A percentile compares a stretch with the other conserved stretches of the same genome.
Evolutionary conservation across 2,329 filamentous ascomycete species (phyloP).

Genomic region (Arthroderma sp.): DNA sequence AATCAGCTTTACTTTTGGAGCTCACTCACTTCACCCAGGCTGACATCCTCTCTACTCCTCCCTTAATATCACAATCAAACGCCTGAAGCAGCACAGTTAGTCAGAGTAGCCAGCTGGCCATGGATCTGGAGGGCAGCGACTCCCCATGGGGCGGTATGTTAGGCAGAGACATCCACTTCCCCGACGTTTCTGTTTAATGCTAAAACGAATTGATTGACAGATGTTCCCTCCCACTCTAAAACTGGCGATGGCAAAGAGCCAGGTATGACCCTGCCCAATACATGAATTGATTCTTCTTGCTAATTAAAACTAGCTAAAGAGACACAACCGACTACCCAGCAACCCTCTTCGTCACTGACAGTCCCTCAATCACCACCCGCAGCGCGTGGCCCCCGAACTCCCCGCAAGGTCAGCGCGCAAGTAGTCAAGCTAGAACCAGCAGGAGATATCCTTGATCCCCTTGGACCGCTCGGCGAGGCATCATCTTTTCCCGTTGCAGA

Average conservation of each 20-base stretch:
- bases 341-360: constrained; percentile 22
- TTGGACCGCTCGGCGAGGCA: constrained; percentile 45
- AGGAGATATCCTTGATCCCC: constrained; percentile 49
- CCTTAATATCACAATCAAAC: neutral
- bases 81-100: neutral
- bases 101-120: constrained; percentile 12
- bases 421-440: constrained; percentile 52
- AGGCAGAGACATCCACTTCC: constrained; percentile 12
- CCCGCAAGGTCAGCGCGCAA: constrained; percentile 47
- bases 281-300: neutral
- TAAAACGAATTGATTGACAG: constrained; percentile 19
- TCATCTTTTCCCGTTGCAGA: constrained; percentile 25
- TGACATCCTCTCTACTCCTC: neutral
- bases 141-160: constrained; percentile 40
- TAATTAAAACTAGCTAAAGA: constrained; percentile 11
- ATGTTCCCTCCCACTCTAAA: constrained; percentile 37
- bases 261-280: constrained; percentile 2
- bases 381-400: constrained; percentile 40
- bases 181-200: neutral
- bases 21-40: neutral
- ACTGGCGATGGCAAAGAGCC: constrained; percentile 20
- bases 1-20: neutral
- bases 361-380: constrained; percentile 38
- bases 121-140: constrained; percentile 35
- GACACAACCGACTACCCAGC: constrained; percentile 16